Evolutionary conservation across 2,329 filamentous ascomycete genomes (phyloP), one percentile per base, ranked within the genome.

Genomic region (Alternaria longipes): DNA sequence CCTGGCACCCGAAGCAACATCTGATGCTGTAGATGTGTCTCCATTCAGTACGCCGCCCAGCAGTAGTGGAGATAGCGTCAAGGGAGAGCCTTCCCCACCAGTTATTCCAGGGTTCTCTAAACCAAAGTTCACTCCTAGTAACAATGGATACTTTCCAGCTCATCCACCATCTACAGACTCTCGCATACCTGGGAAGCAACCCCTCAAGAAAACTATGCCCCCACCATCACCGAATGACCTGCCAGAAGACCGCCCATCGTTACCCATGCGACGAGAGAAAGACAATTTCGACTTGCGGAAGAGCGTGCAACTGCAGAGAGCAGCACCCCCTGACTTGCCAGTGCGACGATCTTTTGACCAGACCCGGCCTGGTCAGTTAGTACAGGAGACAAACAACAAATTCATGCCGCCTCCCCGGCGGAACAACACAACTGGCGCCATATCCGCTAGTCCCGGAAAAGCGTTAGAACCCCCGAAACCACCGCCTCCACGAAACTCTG

Each of bases 31-130:
- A 32, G 80, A 81, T 52, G 73, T 89, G 0, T 97, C 94, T 1
- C 94, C 94, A 0, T 97, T 97, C 74, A 93, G 85, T 72, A 97
- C 93, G 36, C 93, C 93, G 18, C 93, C 94, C 0, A 89, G 88
- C 68, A 94, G 88, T 67, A 93, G 90, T 73, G 86, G 87, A 5
- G 88, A 86, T 57, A 90, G 85, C 44, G 74, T 74, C 4, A 80
- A 79, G 12, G 68, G 62, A 4, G 66, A 75, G 3, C 46, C 57
- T 2, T 73, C 74, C 38, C 67, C 72, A 3, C 67, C 71, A 41
- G 65, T 60, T 4, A 60, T 71, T 38, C 60, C 71, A n/a, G 60
- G 64, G 6, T 69, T 71, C 5, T 70, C 72, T 16, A 74, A 73
- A 50, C 63, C 71, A 8, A 72, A 69, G 55, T 54, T 52, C 36